These are phyloP conservation scores for Pichia insulana DNA, from an alignment of 805 yeast species.

Conservation along the genomic window DNA sequence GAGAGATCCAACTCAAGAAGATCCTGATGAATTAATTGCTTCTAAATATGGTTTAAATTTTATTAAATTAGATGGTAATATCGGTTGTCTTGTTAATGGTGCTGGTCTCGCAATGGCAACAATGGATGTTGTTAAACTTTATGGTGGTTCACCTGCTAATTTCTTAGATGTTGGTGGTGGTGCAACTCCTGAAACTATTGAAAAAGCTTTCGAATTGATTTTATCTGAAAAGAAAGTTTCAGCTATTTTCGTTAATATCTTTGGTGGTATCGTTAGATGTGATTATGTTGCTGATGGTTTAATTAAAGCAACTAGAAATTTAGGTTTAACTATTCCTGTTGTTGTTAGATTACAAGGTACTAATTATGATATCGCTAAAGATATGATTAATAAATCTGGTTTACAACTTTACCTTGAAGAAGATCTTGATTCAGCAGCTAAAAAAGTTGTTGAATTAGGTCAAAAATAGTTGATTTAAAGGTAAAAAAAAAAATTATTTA, in stretches of 20 bases:
- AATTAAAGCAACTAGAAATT: slow-evolving; percentile 87
- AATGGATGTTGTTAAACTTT: slow-evolving; percentile 96
- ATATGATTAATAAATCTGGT: slow-evolving; percentile 80
- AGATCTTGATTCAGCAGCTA: slow-evolving; percentile 96
- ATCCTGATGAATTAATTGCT: slow-evolving; percentile 93
- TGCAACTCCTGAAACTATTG: slow-evolving; percentile 97
- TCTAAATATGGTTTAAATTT: slow-evolving; percentile 85
- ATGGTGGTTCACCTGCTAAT: slow-evolving; percentile 98
- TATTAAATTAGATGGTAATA: slow-evolving; percentile 96
- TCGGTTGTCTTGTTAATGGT: slow-evolving; percentile 98
- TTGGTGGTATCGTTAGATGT: slow-evolving; percentile 99
- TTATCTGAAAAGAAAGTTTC: slow-evolving; percentile 81
- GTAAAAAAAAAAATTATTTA: not conserved
- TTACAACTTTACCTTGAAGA: slow-evolving; percentile 84
- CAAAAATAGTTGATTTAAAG: slow-evolving; percentile 1
- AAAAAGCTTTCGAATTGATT: slow-evolving; percentile 91
- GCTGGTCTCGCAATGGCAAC: slow-evolving; percentile 99
- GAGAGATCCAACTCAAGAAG: slow-evolving; percentile 98
- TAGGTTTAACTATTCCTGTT: slow-evolving; percentile 86
- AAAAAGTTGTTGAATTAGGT: slow-evolving; percentile 75
- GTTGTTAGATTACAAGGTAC: slow-evolving; percentile 99
- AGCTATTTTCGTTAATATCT: slow-evolving; percentile 95
- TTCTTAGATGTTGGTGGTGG: slow-evolving; percentile 99
- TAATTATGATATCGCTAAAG: slow-evolving; percentile 80
- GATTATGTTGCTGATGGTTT: slow-evolving; percentile 98